Percentiles rank a stretch among this genome's conserved stretches.
Evolutionary conservation across 192 early-diverging fungal species (phyloP).

Genomic region (Spizellomyces sp.): DNA sequence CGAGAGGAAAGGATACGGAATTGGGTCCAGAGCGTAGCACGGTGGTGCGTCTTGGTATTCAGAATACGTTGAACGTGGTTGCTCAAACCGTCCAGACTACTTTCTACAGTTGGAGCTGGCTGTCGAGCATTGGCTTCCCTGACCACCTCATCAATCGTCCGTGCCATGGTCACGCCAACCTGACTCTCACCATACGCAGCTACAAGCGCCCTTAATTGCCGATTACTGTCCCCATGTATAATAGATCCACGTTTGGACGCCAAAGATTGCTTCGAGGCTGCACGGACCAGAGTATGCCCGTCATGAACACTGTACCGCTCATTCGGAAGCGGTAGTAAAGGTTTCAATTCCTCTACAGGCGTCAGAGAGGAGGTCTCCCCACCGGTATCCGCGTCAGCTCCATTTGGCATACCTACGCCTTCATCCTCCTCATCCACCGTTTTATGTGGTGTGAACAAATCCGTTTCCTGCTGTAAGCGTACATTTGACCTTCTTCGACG

Average conservation of each 20-base stretch:
- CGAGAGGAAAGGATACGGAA: slow-evolving; percentile 73
- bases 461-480: slow-evolving; percentile 10
- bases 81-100: too few relatives aligned
- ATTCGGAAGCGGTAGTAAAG: slow-evolving; percentile 19
- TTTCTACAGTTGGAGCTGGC: too few relatives aligned
- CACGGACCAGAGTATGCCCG: neutral
- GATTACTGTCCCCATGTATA: neutral
- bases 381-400: neutral
- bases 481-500: neutral
- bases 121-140: neutral
- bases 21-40: slow-evolving; percentile 66
- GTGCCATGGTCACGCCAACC: slow-evolving; percentile 5
- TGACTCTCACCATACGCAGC: slow-evolving; percentile 39
- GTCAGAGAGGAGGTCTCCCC: neutral
- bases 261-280: neutral
- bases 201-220: slow-evolving; percentile 39
- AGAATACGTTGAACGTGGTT: neutral
- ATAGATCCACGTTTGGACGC: slow-evolving; percentile 4
- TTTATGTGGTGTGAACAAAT: slow-evolving; percentile 14
- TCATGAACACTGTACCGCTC: slow-evolving; percentile 3
- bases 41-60: neutral
- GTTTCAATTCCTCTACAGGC: slow-evolving; percentile 16
- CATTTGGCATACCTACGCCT: neutral
- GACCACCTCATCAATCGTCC: slow-evolving; percentile 36
- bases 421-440: neutral